phyloP scores from a whole-genome alignment of 2,329 filamentous ascomycete genomes.

The Triangularia setosa region DNA sequence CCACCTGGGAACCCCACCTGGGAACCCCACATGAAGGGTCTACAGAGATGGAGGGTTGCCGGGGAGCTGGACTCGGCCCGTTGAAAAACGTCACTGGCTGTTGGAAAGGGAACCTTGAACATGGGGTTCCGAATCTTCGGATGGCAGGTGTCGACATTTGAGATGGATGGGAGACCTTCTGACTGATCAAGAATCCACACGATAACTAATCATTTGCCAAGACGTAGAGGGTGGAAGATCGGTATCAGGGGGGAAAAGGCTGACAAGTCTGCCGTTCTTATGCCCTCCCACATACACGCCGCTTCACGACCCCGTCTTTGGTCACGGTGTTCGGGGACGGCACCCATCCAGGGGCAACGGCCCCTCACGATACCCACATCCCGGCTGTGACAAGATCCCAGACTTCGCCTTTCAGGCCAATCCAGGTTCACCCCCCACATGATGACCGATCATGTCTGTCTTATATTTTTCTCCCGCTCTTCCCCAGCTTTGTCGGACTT shows the following conservation, averaged over 20 bases:
- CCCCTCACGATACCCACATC: background rate
- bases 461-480: background rate
- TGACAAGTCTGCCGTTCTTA: background rate
- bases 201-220: background rate
- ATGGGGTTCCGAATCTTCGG: background rate
- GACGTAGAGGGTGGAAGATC: background rate
- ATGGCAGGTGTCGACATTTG: background rate
- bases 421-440: background rate
- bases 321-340: background rate
- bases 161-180: background rate
- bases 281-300: background rate
- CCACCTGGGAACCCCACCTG: slow-evolving; percentile 14
- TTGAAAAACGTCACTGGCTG: slow-evolving; percentile 1
- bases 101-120: background rate
- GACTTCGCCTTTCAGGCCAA: background rate
- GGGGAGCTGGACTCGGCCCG: background rate
- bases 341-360: background rate
- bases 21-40: slow-evolving; percentile 20
- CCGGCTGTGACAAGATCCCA: background rate
- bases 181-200: background rate
- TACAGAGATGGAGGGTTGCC: background rate
- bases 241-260: background rate
- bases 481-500: background rate
- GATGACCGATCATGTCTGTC: background rate
- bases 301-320: background rate